Percentiles rank a stretch among this genome's conserved stretches.
Conservation (phyloP, 2,329 filamentous ascomycete species). For the Nothophaeocryptopus gaeumannii region DNA sequence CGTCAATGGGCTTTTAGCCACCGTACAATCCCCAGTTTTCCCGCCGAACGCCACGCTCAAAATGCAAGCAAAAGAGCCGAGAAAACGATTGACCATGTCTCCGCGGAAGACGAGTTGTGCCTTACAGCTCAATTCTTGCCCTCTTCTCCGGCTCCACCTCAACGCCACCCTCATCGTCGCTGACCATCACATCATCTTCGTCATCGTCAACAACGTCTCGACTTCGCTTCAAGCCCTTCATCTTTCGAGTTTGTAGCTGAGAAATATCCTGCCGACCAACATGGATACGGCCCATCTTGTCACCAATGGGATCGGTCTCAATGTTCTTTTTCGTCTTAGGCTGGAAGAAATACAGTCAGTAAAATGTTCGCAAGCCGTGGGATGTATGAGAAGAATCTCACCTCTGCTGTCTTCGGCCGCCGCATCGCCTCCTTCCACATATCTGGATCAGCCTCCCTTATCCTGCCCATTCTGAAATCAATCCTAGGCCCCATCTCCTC, state of each 20-base stretch:
- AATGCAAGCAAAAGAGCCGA: constrained; percentile 8
- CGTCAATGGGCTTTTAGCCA: too few species aligned
- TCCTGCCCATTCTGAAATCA: constrained; percentile 81
- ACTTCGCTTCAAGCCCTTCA: constrained; percentile 94
- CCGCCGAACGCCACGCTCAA: constrained; percentile 16
- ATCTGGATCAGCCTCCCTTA: constrained; percentile 72
- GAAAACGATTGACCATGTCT: too few species aligned
- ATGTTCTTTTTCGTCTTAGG: constrained; percentile 90
- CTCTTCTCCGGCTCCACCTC: constrained; percentile 25
- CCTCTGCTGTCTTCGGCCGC: constrained; percentile 72
- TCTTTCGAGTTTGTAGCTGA: constrained; percentile 91
- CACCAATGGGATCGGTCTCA: constrained; percentile 82
- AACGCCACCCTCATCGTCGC: constrained; percentile 39
- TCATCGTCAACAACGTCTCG: constrained; percentile 62
- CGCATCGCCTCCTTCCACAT: constrained; percentile 88
- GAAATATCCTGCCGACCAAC: constrained; percentile 83
- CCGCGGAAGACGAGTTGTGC: neutral
- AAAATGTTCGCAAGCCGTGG: neutral
- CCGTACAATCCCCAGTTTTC: neutral
- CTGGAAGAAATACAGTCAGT: constrained; percentile 35
- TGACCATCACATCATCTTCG: constrained; percentile 45
- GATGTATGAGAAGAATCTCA: constrained; percentile 42
- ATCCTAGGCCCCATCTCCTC: constrained; percentile 94
- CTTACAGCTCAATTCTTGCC: constrained; percentile 24
- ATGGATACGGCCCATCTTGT: constrained; percentile 94